Percentiles rank a stretch among this genome's conserved stretches.
Evolutionary conservation across 2,329 filamentous ascomycete species (phyloP).

Genomic region (Pseudogymnoascus pannorum): DNA sequence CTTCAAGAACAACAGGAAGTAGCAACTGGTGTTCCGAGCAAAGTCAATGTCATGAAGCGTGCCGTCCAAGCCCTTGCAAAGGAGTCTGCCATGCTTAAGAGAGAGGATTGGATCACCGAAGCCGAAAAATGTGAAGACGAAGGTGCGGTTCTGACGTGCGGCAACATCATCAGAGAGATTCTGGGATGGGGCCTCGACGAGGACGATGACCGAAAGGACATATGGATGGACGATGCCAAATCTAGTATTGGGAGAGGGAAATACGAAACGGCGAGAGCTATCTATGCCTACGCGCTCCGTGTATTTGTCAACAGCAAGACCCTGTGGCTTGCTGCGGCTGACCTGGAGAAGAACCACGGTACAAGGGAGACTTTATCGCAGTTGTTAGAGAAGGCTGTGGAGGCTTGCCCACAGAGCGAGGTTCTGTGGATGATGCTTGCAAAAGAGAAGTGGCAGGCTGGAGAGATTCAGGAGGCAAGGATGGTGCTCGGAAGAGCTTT

Average conservation of each 20-base stretch:
- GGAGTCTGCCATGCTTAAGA: constrained; percentile 91
- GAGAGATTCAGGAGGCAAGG: constrained; percentile 79
- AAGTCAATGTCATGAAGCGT: constrained; percentile 90
- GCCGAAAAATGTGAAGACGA: constrained; percentile 94
- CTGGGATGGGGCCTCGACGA: constrained; percentile 90
- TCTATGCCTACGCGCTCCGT: constrained; percentile 83
- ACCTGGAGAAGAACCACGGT: constrained; percentile 85
- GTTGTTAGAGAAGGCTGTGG: constrained; percentile 85
- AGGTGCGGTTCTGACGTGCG: constrained; percentile 77
- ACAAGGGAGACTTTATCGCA: constrained; percentile 75
- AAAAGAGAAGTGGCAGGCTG: constrained; percentile 86
- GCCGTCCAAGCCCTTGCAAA: constrained; percentile 81
- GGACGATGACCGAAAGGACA: constrained; percentile 91
- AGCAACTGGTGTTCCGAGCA: constrained; percentile 69
- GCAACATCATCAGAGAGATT: constrained; percentile 84
- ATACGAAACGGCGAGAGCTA: constrained; percentile 86
- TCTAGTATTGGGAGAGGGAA: constrained; percentile 70
- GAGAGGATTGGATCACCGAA: constrained; percentile 93
- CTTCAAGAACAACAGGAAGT: constrained; percentile 84
- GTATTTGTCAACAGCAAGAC: constrained; percentile 84
- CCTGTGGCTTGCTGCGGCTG: constrained; percentile 83
- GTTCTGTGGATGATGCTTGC: constrained; percentile 94
- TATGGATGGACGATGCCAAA: constrained; percentile 91
- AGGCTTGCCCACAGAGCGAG: constrained; percentile 85
- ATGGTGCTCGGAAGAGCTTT: constrained; percentile 83